Evolutionary conservation across 805 yeast species (phyloP).

Genomic region (Nakazawaea wyomingensis): DNA sequence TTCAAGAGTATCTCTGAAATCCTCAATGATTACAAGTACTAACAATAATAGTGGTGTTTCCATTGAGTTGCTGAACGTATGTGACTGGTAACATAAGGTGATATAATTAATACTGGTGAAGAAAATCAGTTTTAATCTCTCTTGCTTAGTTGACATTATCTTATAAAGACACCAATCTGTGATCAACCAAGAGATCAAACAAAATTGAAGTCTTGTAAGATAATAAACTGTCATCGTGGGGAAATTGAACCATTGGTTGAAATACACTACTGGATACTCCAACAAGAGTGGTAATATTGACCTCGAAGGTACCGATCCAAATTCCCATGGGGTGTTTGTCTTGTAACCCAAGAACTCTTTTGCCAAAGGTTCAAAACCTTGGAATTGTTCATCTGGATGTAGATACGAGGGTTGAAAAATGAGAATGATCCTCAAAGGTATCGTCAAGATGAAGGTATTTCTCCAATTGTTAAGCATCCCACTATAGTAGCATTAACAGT

Average conservation of each 20-base stretch:
- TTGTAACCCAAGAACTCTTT: slow-evolving; percentile 32
- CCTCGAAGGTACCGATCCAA: slow-evolving; percentile 55
- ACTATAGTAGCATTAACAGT: too few relatives aligned
- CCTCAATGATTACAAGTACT: slow-evolving; percentile 43
- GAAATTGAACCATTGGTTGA: slow-evolving; percentile 29
- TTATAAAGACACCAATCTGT: slow-evolving; percentile 26
- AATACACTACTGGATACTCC: slow-evolving; percentile 56
- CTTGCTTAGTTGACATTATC: slow-evolving; percentile 28
- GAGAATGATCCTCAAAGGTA: slow-evolving; percentile 47
- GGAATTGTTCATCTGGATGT: slow-evolving; percentile 98
- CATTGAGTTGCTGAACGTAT: slow-evolving; percentile 81
- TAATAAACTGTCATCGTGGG: slow-evolving; percentile 50
- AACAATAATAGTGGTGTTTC: slow-evolving; percentile 60
- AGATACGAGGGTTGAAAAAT: slow-evolving; percentile 75
- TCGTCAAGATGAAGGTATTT: slow-evolving; percentile 34
- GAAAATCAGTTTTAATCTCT: slow-evolving; percentile 35
- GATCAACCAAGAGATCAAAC: slow-evolving; percentile 26
- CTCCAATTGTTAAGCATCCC: slow-evolving; percentile 36
- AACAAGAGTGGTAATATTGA: slow-evolving; percentile 66
- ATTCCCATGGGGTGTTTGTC: slow-evolving; percentile 79
- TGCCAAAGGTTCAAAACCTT: slow-evolving; percentile 72
- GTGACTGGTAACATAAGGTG: slow-evolving; percentile 76
- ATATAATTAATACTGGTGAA: slow-evolving; percentile 58
- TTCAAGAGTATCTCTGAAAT: slow-evolving; percentile 19
- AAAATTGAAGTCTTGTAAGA: slow-evolving; percentile 43